Evolutionary conservation across 768 basidiomycete genomes (phyloP).

Genomic region (Mycena leptocephala): DNA sequence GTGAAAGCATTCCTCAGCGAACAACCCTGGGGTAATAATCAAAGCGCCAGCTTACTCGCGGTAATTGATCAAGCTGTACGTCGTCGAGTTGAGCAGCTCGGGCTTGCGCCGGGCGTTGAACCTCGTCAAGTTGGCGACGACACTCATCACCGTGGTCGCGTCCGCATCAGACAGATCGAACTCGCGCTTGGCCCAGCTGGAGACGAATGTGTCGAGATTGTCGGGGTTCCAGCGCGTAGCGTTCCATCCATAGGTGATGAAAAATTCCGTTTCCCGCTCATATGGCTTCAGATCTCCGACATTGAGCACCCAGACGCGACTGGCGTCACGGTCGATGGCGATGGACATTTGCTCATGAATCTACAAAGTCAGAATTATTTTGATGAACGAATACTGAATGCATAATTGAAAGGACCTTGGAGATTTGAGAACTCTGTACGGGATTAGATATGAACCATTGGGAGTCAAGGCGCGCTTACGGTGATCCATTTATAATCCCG

Average conservation of each 20-base stretch:
- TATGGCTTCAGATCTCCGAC: slow-evolving; percentile 86
- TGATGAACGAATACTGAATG: background rate
- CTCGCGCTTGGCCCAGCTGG: slow-evolving; percentile 76
- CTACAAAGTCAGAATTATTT: slow-evolving; percentile 41
- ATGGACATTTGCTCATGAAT: slow-evolving; percentile 81
- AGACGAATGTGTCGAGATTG: slow-evolving; percentile 69
- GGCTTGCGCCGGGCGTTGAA: slow-evolving; percentile 77
- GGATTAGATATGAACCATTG: background rate
- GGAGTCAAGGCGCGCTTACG: slow-evolving; percentile 46
- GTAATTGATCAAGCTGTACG: slow-evolving; percentile 77
- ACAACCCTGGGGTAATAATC: background rate
- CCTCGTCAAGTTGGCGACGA: slow-evolving; percentile 70
- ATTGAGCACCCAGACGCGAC: slow-evolving; percentile 79
- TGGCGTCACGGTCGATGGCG: slow-evolving; percentile 72
- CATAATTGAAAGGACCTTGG: slow-evolving; percentile 54
- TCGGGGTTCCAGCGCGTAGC: slow-evolving; percentile 67
- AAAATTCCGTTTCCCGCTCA: slow-evolving; percentile 81
- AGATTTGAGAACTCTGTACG: slow-evolving; percentile 65
- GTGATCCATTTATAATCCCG: slow-evolving; percentile 84
- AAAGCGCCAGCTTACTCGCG: slow-evolving; percentile 72
- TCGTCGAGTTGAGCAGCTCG: slow-evolving; percentile 75
- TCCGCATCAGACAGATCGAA: slow-evolving; percentile 64
- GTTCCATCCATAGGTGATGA: slow-evolving; percentile 77
- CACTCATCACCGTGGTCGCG: slow-evolving; percentile 61
- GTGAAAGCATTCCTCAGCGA: background rate